These are phyloP conservation scores for Silene coronaria DNA, from an alignment of 179 eudicot species.

Conservation along the genomic window DNA sequence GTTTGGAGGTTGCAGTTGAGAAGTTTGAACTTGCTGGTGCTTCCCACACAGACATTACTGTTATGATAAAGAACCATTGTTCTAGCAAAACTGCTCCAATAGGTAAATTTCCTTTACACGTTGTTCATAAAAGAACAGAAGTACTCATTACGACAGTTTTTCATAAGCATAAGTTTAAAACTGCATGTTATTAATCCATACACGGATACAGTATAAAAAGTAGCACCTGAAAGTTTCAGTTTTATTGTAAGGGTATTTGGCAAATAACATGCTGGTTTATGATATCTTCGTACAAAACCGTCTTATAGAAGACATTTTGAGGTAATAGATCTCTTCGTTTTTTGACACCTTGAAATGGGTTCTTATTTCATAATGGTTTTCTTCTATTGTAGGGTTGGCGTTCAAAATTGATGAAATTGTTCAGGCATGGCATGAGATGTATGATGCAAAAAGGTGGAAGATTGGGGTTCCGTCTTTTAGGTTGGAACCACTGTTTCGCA, in stretches of 20 bases:
- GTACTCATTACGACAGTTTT: too few relatives aligned
- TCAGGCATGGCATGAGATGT: conserved; percentile 98
- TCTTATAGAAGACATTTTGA: background rate
- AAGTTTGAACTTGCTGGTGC: conserved; percentile 93
- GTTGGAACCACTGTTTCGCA: conserved; percentile 78
- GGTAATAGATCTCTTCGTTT: background rate
- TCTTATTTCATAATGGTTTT: conserved; percentile 13
- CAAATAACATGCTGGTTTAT: too few relatives aligned
- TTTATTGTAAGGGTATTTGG: too few relatives aligned
- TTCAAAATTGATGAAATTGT: conserved; percentile 91
- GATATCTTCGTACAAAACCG: too few relatives aligned
- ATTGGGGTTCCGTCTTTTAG: conserved; percentile 71
- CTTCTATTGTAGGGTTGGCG: conserved; percentile 41
- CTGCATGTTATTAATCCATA: too few relatives aligned
- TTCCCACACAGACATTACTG: conserved; percentile 74
- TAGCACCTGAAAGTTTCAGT: too few relatives aligned
- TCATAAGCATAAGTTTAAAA: too few relatives aligned
- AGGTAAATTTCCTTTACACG: conserved; percentile 32
- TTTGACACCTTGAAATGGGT: background rate
- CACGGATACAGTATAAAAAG: too few relatives aligned
- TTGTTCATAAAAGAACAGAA: background rate
- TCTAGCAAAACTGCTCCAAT: conserved; percentile 71
- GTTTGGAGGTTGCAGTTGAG: conserved; percentile 89
- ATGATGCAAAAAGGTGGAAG: conserved; percentile 89
- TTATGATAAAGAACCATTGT: conserved; percentile 89